Percentiles rank a stretch among this genome's conserved stretches.
Evolutionary conservation across 352 stramenopile species (phyloP).

Genomic region (Pythium pyrilobum): DNA sequence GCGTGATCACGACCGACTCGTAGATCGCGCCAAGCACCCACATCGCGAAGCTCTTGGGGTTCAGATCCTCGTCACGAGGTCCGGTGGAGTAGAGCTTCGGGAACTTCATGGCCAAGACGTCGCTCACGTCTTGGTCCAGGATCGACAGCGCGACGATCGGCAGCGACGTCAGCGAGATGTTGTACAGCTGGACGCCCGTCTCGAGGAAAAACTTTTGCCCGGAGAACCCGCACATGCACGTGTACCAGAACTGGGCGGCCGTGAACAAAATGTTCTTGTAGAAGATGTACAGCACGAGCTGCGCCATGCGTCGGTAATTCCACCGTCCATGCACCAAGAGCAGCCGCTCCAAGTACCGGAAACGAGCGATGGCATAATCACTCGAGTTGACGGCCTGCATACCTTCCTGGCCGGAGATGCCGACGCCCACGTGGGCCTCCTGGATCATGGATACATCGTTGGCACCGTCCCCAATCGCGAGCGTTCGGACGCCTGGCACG

Average conservation of each 20-base stretch:
- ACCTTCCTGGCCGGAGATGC: constrained; percentile 90
- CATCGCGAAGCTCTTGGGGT: constrained; percentile 49
- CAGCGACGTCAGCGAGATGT: constrained; percentile 64
- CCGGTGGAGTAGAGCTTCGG: constrained; percentile 65
- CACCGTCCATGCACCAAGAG: constrained; percentile 89
- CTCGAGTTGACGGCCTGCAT: constrained; percentile 92
- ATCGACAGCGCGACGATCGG: constrained; percentile 69
- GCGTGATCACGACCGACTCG: constrained; percentile 69
- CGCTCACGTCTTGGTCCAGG: constrained; percentile 66
- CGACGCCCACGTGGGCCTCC: constrained; percentile 88
- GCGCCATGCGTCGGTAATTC: constrained; percentile 88
- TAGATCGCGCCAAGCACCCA: constrained; percentile 69
- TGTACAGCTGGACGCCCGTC: constrained; percentile 75
- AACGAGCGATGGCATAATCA: constrained; percentile 93
- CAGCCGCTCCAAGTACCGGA: constrained; percentile 88
- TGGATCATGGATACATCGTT: constrained; percentile 97
- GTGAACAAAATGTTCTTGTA: constrained; percentile 92
- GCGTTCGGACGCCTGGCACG: constrained; percentile 62
- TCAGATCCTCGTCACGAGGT: constrained; percentile 62
- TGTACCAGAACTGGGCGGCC: constrained; percentile 71
- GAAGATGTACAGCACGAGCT: constrained; percentile 91
- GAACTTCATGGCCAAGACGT: constrained; percentile 59
- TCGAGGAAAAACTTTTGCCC: constrained; percentile 85
- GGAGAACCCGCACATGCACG: constrained; percentile 66
- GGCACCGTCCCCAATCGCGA: constrained; percentile 91